Base-by-base conservation (phyloP, 257 asterid species). In the Salvia rosmarinus region DNA sequence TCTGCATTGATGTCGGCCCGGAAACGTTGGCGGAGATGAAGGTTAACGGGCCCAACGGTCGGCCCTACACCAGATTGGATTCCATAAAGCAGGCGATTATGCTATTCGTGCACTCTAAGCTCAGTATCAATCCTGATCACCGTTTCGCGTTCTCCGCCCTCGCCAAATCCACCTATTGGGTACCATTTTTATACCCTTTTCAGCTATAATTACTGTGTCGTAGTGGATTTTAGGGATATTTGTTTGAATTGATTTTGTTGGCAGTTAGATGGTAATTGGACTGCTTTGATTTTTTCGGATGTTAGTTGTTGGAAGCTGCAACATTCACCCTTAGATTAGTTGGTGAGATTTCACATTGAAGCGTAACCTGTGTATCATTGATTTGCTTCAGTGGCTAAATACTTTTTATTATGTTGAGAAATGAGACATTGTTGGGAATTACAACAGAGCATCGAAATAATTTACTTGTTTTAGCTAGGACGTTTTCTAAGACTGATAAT, bases 1-100 rank as follows among this genome's bases (percentile, higher is more conserved):
- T 94, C 79, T 94, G 99, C 84, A 68, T 94, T 72, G 99, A 94
- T 66, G 89, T 84, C 19, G 95, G 95, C 28, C 89, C 89, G 5
- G 99, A 94, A 77, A 82, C 96, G 28, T 63, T 84, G 72, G 84
- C 74, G 74, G 97, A 90, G 83, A 91, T 91, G 96, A 89, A 88
- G 83, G 83, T 87, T 49, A 73, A 81, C 30, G 87, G 89, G 55
- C 85, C 96, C 39, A 83, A 79, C 43, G 96, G 99, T 10, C 83
- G 96, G 58, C 95, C 92, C 65, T 87, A 73, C 75, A 89, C 98
- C 46, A 77, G 98, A 69, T 66, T 91, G 80, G 98, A 91, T 51
- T 80, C 92, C 4, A 88, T 94, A 7, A 94, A 89, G 85, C 98
- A 94, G 71, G 86, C 98, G 8, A 78, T 94, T 51, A 74, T 86